Conservation (phyloP, 768 basidiomycete species). For the Phaffia australis region DNA sequence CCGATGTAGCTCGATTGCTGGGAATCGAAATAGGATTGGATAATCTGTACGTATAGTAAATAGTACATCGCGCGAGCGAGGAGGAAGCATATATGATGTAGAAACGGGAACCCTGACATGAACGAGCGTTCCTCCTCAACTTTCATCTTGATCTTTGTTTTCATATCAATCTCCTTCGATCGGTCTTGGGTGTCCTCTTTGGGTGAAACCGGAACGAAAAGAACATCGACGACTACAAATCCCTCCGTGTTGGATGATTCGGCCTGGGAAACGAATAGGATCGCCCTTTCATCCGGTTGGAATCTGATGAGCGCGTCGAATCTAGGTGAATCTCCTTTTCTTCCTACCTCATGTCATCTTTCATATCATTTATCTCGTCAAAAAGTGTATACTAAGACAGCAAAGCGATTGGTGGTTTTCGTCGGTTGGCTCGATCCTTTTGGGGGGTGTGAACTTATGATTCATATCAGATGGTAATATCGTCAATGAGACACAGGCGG, state of each 20-base stretch:
- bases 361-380: background rate
- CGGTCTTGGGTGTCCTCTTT: too few species aligned
- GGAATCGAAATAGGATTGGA: constrained; percentile 10
- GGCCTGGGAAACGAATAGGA: background rate
- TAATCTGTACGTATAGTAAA: background rate
- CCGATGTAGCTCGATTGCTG: background rate
- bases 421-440: background rate
- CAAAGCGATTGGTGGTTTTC: background rate
- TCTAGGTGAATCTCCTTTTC: constrained; percentile 6
- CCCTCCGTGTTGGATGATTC: constrained; percentile 8
- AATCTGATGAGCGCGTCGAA: constrained; percentile 5
- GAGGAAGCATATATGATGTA: background rate
- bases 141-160: background rate
- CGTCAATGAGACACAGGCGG: constrained; percentile 8
- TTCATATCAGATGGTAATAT: constrained; percentile 1
- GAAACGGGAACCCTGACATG: background rate
- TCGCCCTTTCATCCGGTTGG: constrained; percentile 16
- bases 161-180: too few species aligned
- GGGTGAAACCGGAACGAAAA: background rate
- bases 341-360: background rate
- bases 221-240: background rate
- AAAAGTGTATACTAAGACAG: too few species aligned
- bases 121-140: background rate
- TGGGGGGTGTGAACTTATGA: too few species aligned
- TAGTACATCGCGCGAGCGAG: too few species aligned